These are phyloP conservation scores for Nitzschia palea DNA, from an alignment of 108 stramenopile genomes.

Conservation along the genomic window DNA sequence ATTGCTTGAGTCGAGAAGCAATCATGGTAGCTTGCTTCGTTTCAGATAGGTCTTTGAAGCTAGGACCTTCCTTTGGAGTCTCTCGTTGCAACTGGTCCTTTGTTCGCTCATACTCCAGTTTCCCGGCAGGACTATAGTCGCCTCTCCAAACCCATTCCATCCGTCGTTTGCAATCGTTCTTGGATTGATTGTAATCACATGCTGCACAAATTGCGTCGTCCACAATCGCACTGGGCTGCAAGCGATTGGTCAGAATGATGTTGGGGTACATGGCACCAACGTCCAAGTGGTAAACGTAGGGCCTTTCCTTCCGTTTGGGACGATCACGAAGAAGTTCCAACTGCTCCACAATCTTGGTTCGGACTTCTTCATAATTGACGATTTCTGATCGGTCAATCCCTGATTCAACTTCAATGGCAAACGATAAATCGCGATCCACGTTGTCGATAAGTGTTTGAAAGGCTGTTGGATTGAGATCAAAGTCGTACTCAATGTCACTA, in stretches of 20 bases:
- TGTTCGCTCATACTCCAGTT: conserved; percentile 83
- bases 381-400: conserved; percentile 87
- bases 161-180: conserved; percentile 93
- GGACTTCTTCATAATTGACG: conserved; percentile 96
- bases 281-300: conserved; percentile 96
- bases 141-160: conserved; percentile 99
- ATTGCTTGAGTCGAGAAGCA: conserved; percentile 85
- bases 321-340: conserved; percentile 94
- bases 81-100: conserved; percentile 89
- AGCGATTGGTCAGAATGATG: conserved; percentile 98
- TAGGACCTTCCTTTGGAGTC: conserved; percentile 58
- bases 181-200: conserved; percentile 95
- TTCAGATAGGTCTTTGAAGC: conserved; percentile 79
- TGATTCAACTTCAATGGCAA: conserved; percentile 97
- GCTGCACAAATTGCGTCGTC: conserved; percentile 94
- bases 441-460: conserved; percentile 96
- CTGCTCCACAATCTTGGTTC: conserved; percentile 84
- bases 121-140: conserved; percentile 90
- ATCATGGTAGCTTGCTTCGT: conserved; percentile 83
- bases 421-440: conserved; percentile 95
- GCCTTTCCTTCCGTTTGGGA: conserved; percentile 89
- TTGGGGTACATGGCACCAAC: conserved; percentile 99
- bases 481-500: conserved; percentile 93
- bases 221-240: conserved; percentile 97
- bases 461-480: conserved; percentile 90